Conservation (phyloP, 1,139 yeast species). For the Pichia sp. region DNA sequence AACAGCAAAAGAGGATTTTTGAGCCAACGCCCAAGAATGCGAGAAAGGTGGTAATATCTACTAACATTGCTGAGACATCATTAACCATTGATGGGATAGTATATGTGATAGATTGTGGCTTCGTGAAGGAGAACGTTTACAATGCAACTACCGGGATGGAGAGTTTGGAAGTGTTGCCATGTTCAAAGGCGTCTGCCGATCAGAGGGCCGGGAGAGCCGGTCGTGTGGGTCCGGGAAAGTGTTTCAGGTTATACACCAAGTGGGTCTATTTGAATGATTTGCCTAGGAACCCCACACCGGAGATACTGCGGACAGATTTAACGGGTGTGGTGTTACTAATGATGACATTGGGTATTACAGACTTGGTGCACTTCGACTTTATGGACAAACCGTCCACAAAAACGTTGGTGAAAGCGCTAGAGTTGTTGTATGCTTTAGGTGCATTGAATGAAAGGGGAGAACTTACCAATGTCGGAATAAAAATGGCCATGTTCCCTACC, state of each 20-base stretch:
- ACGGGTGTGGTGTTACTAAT: constrained; percentile 70
- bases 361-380: constrained; percentile 78
- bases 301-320: constrained; percentile 76
- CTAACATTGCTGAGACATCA: constrained; percentile 96
- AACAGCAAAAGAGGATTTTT: constrained; percentile 73
- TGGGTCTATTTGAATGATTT: constrained; percentile 79
- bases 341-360: constrained; percentile 76
- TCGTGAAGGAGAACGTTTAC: constrained; percentile 80
- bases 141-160: constrained; percentile 89
- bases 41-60: constrained; percentile 87
- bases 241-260: constrained; percentile 83
- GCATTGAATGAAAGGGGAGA: constrained; percentile 79
- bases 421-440: constrained; percentile 76
- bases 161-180: constrained; percentile 75
- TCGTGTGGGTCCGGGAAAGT: constrained; percentile 93
- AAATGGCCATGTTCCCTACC: constrained; percentile 90
- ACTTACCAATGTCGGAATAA: constrained; percentile 72
- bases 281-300: constrained; percentile 80
- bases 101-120: constrained; percentile 89
- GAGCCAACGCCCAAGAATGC: constrained; percentile 79
- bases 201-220: constrained; percentile 98
- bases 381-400: constrained; percentile 80
- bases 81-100: constrained; percentile 89
- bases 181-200: constrained; percentile 91
- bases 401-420: constrained; percentile 71